Conservation (phyloP, 2,329 filamentous ascomycete genomes). For the Alternaria atra region DNA sequence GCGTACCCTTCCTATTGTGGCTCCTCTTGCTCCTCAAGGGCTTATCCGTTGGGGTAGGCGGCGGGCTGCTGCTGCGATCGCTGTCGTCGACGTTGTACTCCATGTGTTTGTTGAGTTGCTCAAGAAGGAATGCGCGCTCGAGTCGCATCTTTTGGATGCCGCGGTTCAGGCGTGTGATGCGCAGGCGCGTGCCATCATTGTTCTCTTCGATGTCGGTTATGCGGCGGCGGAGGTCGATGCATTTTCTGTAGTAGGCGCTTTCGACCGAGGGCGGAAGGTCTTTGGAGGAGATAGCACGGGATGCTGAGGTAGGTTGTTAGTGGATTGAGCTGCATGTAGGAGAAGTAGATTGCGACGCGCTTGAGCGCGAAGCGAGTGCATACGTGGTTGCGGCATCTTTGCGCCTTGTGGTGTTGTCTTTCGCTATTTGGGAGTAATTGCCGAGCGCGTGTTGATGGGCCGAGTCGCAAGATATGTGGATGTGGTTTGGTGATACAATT, state of each 20-base stretch:
- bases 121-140: slow-evolving; percentile 72
- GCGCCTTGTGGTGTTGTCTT: slow-evolving; percentile 1
- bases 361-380: slow-evolving; percentile 2
- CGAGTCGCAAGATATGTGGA: not conserved
- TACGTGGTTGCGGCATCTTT: slow-evolving; percentile 37
- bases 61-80: slow-evolving; percentile 80
- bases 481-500: slow-evolving; percentile 1
- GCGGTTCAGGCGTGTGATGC: slow-evolving; percentile 80
- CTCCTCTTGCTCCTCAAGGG: slow-evolving; percentile 78
- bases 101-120: slow-evolving; percentile 59
- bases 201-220: slow-evolving; percentile 91
- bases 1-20: slow-evolving; percentile 60
- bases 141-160: slow-evolving; percentile 92
- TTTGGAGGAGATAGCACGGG: slow-evolving; percentile 46
- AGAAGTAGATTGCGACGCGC: slow-evolving; percentile 10
- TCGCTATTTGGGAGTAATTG: not conserved
- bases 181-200: slow-evolving; percentile 83
- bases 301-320: slow-evolving; percentile 27
- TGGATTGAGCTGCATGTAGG: not conserved
- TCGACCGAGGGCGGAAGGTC: slow-evolving; percentile 86
- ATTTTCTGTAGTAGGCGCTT: slow-evolving; percentile 95
- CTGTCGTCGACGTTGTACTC: slow-evolving; percentile 66
- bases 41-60: slow-evolving; percentile 81
- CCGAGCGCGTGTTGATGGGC: not conserved
- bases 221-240: slow-evolving; percentile 90